Percentiles rank a stretch among this genome's conserved stretches.
phyloP scores from a whole-genome alignment of 306 rosid genomes.

The Vigna hirtella region DNA sequence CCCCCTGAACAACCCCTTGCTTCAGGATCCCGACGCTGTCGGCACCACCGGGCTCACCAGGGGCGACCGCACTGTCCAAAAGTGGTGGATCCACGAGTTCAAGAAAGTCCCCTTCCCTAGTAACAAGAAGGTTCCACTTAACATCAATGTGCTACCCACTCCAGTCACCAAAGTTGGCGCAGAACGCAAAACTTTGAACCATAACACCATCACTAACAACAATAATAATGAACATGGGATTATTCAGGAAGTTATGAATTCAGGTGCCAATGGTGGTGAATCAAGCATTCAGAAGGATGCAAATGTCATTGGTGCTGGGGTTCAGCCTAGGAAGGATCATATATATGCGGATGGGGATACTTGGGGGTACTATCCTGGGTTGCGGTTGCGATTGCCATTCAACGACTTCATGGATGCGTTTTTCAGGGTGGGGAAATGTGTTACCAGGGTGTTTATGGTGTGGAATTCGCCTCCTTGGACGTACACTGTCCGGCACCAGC shows the following conservation, averaged over 20 bases:
- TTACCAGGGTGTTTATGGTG: slow-evolving; percentile 80
- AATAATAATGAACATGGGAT: neutral
- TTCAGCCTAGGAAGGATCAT: slow-evolving; percentile 41
- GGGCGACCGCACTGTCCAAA: slow-evolving; percentile 66
- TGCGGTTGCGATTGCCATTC: slow-evolving; percentile 64
- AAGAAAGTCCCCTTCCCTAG: slow-evolving; percentile 60
- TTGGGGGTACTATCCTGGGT: slow-evolving; percentile 92
- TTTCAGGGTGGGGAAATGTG: slow-evolving; percentile 69
- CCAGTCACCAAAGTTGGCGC: slow-evolving; percentile 41
- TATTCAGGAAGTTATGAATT: neutral
- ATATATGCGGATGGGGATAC: slow-evolving; percentile 82
- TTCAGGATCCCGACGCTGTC: slow-evolving; percentile 78
- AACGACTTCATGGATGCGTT: slow-evolving; percentile 72
- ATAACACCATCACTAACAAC: neutral
- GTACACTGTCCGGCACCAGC: slow-evolving; percentile 78
- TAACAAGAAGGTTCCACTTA: slow-evolving; percentile 44
- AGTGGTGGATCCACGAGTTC: slow-evolving; percentile 68
- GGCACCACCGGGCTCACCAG: slow-evolving; percentile 63
- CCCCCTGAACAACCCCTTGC: slow-evolving; percentile 69
- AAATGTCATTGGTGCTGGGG: neutral
- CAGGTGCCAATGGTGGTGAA: neutral
- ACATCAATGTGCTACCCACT: neutral
- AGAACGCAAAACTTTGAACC: slow-evolving; percentile 52
- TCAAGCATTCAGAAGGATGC: neutral
- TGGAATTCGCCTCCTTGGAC: slow-evolving; percentile 99